phyloP scores from a whole-genome alignment of 495 filamentous ascomycete species.

The Emericellopsis terricola region DNA sequence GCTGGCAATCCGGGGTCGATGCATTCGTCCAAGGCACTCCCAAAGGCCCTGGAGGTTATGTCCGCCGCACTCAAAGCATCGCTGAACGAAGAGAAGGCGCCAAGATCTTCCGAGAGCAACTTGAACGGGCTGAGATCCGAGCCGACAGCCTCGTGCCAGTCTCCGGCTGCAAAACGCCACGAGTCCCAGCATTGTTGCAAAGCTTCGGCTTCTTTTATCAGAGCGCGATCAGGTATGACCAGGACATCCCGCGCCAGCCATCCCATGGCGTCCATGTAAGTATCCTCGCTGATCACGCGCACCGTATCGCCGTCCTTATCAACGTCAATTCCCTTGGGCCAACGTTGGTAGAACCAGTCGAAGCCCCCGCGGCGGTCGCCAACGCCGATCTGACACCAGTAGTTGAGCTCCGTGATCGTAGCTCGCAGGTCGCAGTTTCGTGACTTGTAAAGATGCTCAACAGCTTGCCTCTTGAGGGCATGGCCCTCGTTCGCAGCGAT shows the following conservation, averaged over 20 bases:
- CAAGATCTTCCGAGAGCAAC: constrained; percentile 11
- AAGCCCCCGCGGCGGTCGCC: constrained; percentile 78
- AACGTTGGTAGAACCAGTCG: constrained; percentile 72
- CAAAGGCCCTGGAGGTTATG: constrained; percentile 21
- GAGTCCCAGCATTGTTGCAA: constrained; percentile 33
- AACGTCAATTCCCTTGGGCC: constrained; percentile 49
- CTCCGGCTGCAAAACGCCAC: constrained; percentile 36
- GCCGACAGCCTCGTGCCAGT: constrained; percentile 26
- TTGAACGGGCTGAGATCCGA: too few relatives aligned
- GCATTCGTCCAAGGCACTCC: constrained; percentile 18
- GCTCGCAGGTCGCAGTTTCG: constrained; percentile 57
- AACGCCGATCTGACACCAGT: constrained; percentile 92
- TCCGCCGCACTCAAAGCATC: constrained; percentile 33
- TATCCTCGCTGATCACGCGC: constrained; percentile 69
- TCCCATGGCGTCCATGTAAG: constrained; percentile 64
- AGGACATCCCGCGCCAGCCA: constrained; percentile 43
- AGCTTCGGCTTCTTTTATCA: constrained; percentile 30
- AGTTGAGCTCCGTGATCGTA: constrained; percentile 72
- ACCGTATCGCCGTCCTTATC: constrained; percentile 45
- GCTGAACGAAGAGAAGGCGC: constrained; percentile 14
- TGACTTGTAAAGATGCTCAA: constrained; percentile 49
- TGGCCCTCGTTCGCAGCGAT: constrained; percentile 87
- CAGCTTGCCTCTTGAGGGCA: constrained; percentile 45
- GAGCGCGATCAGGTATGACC: constrained; percentile 5
- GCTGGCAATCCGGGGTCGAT: constrained; percentile 46